Percentiles rank a stretch among this genome's conserved stretches.
phyloP scores from a whole-genome alignment of 805 yeast species.

The Starmera caribaea region DNA sequence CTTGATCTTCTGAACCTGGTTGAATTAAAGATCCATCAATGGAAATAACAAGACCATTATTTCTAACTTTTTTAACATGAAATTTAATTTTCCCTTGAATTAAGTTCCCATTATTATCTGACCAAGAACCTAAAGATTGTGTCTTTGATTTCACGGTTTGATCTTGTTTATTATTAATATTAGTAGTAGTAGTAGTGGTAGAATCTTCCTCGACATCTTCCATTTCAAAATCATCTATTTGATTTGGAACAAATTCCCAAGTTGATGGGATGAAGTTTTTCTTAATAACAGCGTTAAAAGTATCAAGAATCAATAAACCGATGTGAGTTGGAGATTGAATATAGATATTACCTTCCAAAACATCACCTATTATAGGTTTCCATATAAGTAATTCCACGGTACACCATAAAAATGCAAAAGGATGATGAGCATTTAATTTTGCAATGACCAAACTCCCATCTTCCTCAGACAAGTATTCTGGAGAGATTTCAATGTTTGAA shows the following conservation, averaged over 20 bases:
- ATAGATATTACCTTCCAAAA: conserved; percentile 76
- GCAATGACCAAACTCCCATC: conserved; percentile 33
- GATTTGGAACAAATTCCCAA: conserved; percentile 81
- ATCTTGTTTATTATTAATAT: conserved; percentile 3
- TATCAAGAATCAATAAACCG: conserved; percentile 84
- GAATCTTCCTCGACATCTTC: conserved; percentile 13
- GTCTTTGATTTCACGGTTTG: conserved; percentile 18
- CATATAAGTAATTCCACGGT: conserved; percentile 76
- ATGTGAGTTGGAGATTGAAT: conserved; percentile 94
- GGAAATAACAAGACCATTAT: conserved; percentile 74
- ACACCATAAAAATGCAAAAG: conserved; percentile 85
- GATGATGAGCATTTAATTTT: conserved; percentile 68
- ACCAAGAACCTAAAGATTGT: conserved; percentile 80
- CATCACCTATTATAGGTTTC: conserved; percentile 86
- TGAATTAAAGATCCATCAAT: conserved; percentile 71
- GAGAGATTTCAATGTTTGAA: conserved; percentile 46
- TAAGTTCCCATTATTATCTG: conserved; percentile 60
- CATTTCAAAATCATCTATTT: conserved; percentile 44
- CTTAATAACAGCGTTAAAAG: conserved; percentile 89
- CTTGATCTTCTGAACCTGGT: conserved; percentile 36
- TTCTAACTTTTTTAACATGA: conserved; percentile 59
- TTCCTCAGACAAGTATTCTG: conserved; percentile 26
- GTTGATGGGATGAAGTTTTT: conserved; percentile 73
- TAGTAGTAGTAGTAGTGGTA: too few relatives aligned
- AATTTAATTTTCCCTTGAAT: conserved; percentile 80